phyloP scores from a whole-genome alignment of 257 asterid genomes.

The Nicotiana attenuata region DNA sequence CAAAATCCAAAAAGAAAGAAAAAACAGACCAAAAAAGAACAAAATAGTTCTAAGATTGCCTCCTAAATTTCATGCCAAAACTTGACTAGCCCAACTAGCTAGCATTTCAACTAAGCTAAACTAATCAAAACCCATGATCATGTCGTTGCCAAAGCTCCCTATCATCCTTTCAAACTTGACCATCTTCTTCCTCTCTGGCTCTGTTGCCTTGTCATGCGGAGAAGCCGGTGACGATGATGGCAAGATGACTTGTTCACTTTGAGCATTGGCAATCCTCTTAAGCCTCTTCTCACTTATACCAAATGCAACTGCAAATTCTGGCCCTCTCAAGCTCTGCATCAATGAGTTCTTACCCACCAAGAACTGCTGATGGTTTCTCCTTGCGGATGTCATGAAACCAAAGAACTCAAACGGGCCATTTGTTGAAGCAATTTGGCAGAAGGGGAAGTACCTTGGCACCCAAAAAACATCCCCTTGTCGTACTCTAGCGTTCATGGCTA shows the following conservation, averaged over 20 bases:
- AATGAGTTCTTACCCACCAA: slow-evolving; percentile 59
- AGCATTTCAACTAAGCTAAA: neutral
- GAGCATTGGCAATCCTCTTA: slow-evolving; percentile 24
- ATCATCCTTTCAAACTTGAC: too few relatives aligned
- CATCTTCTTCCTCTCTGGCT: neutral
- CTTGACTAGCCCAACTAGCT: neutral
- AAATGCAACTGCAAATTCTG: slow-evolving; percentile 18
- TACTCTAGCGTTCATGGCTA: too few relatives aligned
- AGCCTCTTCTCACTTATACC: too few relatives aligned
- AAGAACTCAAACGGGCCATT: slow-evolving; percentile 74
- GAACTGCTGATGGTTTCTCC: slow-evolving; percentile 71
- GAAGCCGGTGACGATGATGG: slow-evolving; percentile 41
- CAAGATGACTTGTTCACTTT: slow-evolving; percentile 41
- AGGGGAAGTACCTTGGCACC: slow-evolving; percentile 75
- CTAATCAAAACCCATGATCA: slow-evolving; percentile 21
- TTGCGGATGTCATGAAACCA: slow-evolving; percentile 73
- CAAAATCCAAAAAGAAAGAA: neutral
- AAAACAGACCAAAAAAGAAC: neutral
- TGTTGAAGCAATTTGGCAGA: slow-evolving; percentile 81
- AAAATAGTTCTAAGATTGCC: neutral
- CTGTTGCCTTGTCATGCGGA: slow-evolving; percentile 13
- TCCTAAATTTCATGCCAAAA: neutral
- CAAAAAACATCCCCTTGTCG: slow-evolving; percentile 62
- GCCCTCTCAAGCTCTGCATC: slow-evolving; percentile 46
- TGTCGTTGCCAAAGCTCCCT: slow-evolving; percentile 9